Base-by-base conservation (phyloP, 495 filamentous ascomycete genomes). In the Hyaloscypha bicolor region DNA sequence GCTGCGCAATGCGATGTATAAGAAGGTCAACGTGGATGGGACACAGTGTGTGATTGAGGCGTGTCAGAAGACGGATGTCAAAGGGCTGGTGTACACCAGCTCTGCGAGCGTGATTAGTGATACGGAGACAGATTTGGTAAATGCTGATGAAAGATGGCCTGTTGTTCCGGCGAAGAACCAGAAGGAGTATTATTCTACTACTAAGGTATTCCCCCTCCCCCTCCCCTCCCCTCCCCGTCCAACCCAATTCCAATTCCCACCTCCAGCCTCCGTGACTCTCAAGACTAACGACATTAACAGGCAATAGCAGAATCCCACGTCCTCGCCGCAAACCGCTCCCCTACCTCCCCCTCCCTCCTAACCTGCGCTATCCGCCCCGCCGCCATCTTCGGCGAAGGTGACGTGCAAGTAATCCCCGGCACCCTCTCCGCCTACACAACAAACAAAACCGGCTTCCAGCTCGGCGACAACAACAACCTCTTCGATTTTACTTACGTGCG, bases 31-130 rank as follows among this genome's bases (percentile, higher is more conserved):
- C 77, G 92, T 99, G 1, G 90, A 91, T 25, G 95, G 95, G 21
- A 97, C 94, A 0, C 87, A 85, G 69, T 90, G 82, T 22, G 80
- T 98, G 22, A 78, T 99, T 55, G 86, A 93, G 62, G 91, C 90
- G 16, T 90, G 90, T 61, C 86, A 87, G 68, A 84, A 90, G 72
- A 83, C 85, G 35, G 88, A 86, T 55, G 94, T 97, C 72, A 97
- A 92, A 79, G 96, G 89, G 0, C 91, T 99, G 72, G 92, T 99
- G 33, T 96, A 96, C 80, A 99, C 96, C 3, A 96, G 92, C 76
- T 94, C 91, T 31, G 92, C 93, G 56, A 94, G 91, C 60, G 87
- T 97, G 42, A 85, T 97, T 62, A 92, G 91, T 77, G 93, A 97
- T 75, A 91, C 88, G 64, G 79, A 84, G 72, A 88, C 79, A 64